Evolutionary conservation across 805 yeast species (phyloP).

Genomic region (Saccharomycopsis synnaedendra): DNA sequence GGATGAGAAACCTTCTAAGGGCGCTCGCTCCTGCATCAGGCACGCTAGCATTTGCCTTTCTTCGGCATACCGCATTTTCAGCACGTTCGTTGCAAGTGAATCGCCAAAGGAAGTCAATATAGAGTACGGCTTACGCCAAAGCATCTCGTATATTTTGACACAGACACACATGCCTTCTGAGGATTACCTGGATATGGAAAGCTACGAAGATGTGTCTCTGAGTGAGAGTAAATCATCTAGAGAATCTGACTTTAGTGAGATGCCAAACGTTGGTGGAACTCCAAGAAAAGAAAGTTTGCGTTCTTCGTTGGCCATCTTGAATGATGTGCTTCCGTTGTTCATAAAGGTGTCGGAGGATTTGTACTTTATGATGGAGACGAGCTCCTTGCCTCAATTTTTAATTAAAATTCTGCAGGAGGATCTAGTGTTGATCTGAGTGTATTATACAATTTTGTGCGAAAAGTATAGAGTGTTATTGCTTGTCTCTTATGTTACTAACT

Average conservation of each 20-base stretch:
- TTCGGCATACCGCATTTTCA: slow-evolving; percentile 51
- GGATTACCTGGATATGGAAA: not conserved
- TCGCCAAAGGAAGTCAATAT: slow-evolving; percentile 66
- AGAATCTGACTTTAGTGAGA: not conserved
- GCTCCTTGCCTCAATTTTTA: slow-evolving; percentile 63
- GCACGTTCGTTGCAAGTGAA: slow-evolving; percentile 51
- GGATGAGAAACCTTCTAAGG: not conserved
- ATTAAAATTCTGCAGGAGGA: slow-evolving; percentile 2
- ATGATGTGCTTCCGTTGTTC: slow-evolving; percentile 31
- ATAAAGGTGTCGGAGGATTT: slow-evolving; percentile 39
- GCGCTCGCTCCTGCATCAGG: not conserved
- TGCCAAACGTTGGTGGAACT: not conserved
- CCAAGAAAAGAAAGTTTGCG: slow-evolving; percentile 21
- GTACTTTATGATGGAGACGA: slow-evolving; percentile 53
- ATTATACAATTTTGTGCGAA: not conserved
- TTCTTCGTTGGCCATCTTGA: slow-evolving; percentile 26
- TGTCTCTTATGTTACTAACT: not conserved
- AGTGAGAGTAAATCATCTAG: not conserved
- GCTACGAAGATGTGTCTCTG: not conserved
- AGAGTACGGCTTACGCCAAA: slow-evolving; percentile 37
- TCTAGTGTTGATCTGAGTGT: slow-evolving; percentile 30
- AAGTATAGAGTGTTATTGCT: not conserved
- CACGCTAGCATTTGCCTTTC: slow-evolving; percentile 47
- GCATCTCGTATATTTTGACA: slow-evolving; percentile 30
- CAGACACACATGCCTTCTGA: slow-evolving; percentile 24